Evolutionary conservation across 1,139 yeast genomes (phyloP).

Genomic region (Lodderomyces oxycetoniae): DNA sequence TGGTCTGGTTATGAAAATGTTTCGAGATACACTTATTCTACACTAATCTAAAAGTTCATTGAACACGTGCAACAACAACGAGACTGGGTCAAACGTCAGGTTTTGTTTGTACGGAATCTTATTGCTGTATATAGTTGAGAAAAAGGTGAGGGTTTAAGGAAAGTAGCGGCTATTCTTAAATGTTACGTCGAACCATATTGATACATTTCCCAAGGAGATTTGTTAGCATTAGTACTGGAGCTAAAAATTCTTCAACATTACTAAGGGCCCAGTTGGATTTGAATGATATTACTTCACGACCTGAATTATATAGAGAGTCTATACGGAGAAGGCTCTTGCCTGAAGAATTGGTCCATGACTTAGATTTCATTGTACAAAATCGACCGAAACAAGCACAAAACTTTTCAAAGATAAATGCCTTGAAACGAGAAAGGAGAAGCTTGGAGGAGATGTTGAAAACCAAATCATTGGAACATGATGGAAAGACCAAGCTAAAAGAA

Average conservation of each 20-base stretch:
- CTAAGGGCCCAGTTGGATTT: slow-evolving; percentile 34
- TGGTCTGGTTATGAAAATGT: too few species aligned
- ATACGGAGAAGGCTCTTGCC: slow-evolving; percentile 42
- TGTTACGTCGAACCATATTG: too few species aligned
- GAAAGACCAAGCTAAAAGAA: slow-evolving; percentile 24
- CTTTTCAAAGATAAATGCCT: slow-evolving; percentile 20
- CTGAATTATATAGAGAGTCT: slow-evolving; percentile 40
- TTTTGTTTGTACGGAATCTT: too few species aligned
- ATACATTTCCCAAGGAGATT: too few species aligned
- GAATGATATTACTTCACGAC: slow-evolving; percentile 38
- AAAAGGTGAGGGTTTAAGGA: too few species aligned
- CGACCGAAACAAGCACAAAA: slow-evolving; percentile 23
- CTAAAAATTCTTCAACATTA: slow-evolving; percentile 12
- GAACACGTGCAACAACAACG: too few species aligned
- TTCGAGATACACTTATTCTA: too few species aligned
- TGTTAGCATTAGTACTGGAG: slow-evolving; percentile 9
- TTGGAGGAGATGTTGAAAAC: slow-evolving; percentile 20
- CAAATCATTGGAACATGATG: slow-evolving; percentile 7
- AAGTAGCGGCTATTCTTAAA: too few species aligned
- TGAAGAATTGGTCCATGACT: slow-evolving; percentile 21
- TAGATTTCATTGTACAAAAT: slow-evolving; percentile 29
- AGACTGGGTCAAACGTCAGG: too few species aligned
- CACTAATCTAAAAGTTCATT: too few species aligned
- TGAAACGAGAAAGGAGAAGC: slow-evolving; percentile 27
- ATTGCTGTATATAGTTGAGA: too few species aligned